Percentiles rank a stretch among this genome's conserved stretches.
phyloP scores from a whole-genome alignment of 2,329 filamentous ascomycete species.

The Claviceps sp. region DNA sequence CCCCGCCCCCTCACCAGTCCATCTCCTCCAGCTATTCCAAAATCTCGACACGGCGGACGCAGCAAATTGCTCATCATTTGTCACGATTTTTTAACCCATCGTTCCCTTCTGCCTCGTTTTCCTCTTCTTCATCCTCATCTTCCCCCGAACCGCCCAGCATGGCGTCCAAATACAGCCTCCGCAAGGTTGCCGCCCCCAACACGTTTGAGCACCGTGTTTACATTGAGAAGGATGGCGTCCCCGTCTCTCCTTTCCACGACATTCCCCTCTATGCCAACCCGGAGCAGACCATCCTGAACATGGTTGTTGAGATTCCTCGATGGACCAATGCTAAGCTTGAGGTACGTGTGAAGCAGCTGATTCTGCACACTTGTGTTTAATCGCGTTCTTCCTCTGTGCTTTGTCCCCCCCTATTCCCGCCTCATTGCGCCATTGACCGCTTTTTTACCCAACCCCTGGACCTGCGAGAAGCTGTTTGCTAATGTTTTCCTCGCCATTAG shows the following conservation, averaged over 20 bases:
- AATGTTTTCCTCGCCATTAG: slow-evolving; percentile 30
- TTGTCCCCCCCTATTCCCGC: neutral
- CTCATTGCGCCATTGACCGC: neutral
- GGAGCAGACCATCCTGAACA: slow-evolving; percentile 94
- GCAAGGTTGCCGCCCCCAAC: slow-evolving; percentile 82
- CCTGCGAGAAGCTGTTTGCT: slow-evolving; percentile 7
- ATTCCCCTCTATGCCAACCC: slow-evolving; percentile 95
- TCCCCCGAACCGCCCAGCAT: slow-evolving; percentile 25
- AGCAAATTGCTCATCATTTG: slow-evolving; percentile 42
- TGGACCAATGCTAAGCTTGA: slow-evolving; percentile 99
- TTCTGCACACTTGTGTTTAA: neutral
- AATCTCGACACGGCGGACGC: slow-evolving; percentile 37
- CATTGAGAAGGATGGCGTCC: slow-evolving; percentile 93
- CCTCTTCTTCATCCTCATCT: slow-evolving; percentile 11
- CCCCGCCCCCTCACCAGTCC: slow-evolving; percentile 23
- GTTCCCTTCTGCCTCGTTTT: slow-evolving; percentile 2
- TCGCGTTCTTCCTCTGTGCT: neutral
- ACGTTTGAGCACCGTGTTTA: slow-evolving; percentile 95
- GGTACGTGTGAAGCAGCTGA: slow-evolving; percentile 40
- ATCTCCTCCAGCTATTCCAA: slow-evolving; percentile 17
- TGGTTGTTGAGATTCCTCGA: slow-evolving; percentile 97
- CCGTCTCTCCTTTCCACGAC: slow-evolving; percentile 94
- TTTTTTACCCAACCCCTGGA: neutral
- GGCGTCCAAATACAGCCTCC: slow-evolving; percentile 56
- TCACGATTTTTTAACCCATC: slow-evolving; percentile 16